Base-by-base conservation (phyloP, 2,329 filamentous ascomycete species). In the Penicillium fuscoglaucum region DNA sequence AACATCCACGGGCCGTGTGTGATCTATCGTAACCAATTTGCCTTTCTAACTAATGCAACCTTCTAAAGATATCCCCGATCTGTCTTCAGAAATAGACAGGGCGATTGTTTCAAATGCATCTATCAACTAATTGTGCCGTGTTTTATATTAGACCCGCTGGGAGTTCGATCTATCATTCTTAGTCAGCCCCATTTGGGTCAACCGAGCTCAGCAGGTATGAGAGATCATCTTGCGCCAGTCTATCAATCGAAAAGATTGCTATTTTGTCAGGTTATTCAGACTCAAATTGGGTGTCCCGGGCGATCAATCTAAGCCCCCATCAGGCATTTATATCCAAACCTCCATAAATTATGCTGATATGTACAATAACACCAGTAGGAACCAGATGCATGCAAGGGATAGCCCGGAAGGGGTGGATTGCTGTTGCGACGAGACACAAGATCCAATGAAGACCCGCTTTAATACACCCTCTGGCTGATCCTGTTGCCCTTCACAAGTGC, bases 401-500 rank as follows among this genome's bases (percentile, higher is more conserved):
- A 43, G 28, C 13, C 35, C 45, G 35, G 51, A 62, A 59, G 56
- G 63, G 60, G 55, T 37, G 57, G 40, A 64, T 60, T 68, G 58
- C 60, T 55, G 53, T 61, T 65, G 61, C 63, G 60, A 66, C 61
- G 66, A 68, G 65, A 67, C 61, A 67, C 61, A 60, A 59, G 47
- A 62, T 60, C 60, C 65, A 67, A 66, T 68, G 62, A 58, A 61
- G 63, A 61, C 58, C 63, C 66, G 59, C 65, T 65, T 53, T 35
- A 40, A 52, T 60, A 62, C 58, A 65, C 60, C 65, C 61, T 68
- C 44, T 46, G 57, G 66, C 15, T 54, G 63, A 67, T 66, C 70
- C 58, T 66, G 64, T 67, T 70, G 68, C 68, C 69, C 64, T 69
- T 59, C 31, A 45, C 51, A 55, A 62, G 62, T 61, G 57, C 39